These are phyloP conservation scores for Tranzscheliella williamsii DNA, from an alignment of 1,284 basidiomycete species.

Conservation along the genomic window DNA sequence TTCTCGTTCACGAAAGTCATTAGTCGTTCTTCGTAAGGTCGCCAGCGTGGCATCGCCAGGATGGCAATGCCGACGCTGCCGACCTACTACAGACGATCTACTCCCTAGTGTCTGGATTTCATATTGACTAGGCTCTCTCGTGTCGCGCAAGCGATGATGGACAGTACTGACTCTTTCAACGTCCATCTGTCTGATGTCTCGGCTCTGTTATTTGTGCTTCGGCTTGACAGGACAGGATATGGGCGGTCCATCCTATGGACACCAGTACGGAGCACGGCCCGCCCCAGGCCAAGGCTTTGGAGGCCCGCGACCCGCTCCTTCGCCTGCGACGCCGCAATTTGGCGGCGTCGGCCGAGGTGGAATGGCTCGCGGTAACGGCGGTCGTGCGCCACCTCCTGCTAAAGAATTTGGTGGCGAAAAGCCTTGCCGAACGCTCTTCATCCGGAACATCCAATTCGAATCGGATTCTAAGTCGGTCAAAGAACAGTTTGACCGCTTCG, in stretches of 20 bases:
- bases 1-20: too few species aligned
- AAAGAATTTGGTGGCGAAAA: slow-evolving; percentile 69
- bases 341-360: neutral
- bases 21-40: too few species aligned
- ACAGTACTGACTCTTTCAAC: too few species aligned
- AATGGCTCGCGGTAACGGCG: slow-evolving; percentile 3
- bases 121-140: too few species aligned
- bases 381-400: neutral
- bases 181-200: too few species aligned
- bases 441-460: slow-evolving; percentile 72
- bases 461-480: slow-evolving; percentile 64
- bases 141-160: too few species aligned
- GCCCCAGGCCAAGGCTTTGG: slow-evolving; percentile 16
- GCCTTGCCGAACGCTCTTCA: slow-evolving; percentile 91
- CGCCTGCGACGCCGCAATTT: neutral
- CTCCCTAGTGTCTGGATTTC: too few species aligned
- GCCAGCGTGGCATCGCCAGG: too few species aligned
- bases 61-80: too few species aligned
- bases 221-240: neutral
- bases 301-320: slow-evolving; percentile 1
- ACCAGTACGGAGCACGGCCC: slow-evolving; percentile 10
- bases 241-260: neutral
- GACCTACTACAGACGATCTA: too few species aligned
- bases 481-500: slow-evolving; percentile 82
- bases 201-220: neutral